phyloP scores from a whole-genome alignment of 345 rosid genomes.

The Geranium rotundifolium region DNA sequence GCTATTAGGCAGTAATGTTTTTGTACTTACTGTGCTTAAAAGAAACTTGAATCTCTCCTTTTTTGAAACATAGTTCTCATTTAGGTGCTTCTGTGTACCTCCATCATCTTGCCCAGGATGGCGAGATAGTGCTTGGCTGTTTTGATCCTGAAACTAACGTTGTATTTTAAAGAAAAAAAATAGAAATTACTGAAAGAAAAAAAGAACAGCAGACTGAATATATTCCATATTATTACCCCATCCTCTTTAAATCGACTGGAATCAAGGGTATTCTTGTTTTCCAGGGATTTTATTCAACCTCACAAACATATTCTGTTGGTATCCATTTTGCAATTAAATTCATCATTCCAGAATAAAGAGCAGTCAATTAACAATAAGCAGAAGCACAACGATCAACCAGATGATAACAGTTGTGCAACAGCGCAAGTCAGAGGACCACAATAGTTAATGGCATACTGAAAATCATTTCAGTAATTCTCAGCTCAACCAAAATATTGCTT shows the following conservation, averaged over 20 bases:
- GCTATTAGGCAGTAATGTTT: neutral
- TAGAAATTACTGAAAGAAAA: neutral
- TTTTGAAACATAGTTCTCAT: slow-evolving; percentile 62
- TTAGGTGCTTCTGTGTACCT: slow-evolving; percentile 21
- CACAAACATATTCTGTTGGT: neutral
- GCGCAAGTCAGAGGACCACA: too few species aligned
- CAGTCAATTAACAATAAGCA: neutral
- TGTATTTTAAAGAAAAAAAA: too few species aligned
- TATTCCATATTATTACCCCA: neutral
- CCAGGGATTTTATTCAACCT: neutral
- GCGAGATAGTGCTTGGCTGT: neutral
- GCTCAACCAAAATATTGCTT: neutral
- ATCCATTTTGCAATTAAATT: neutral
- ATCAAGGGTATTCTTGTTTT: neutral
- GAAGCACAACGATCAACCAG: neutral
- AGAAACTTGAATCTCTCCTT: slow-evolving; percentile 62
- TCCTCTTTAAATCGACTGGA: neutral
- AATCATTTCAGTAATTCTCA: neutral
- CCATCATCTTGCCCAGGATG: slow-evolving; percentile 14
- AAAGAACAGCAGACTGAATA: neutral
- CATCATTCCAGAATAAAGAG: neutral
- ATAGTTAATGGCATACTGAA: neutral
- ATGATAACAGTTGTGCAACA: too few species aligned
- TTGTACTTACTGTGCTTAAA: slow-evolving; percentile 46
- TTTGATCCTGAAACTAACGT: neutral